A percentile compares a stretch with the other conserved stretches of the same genome.
These are phyloP conservation scores for Puccinia polysora DNA, from an alignment of 1,284 basidiomycete species.

Conservation along the genomic window DNA sequence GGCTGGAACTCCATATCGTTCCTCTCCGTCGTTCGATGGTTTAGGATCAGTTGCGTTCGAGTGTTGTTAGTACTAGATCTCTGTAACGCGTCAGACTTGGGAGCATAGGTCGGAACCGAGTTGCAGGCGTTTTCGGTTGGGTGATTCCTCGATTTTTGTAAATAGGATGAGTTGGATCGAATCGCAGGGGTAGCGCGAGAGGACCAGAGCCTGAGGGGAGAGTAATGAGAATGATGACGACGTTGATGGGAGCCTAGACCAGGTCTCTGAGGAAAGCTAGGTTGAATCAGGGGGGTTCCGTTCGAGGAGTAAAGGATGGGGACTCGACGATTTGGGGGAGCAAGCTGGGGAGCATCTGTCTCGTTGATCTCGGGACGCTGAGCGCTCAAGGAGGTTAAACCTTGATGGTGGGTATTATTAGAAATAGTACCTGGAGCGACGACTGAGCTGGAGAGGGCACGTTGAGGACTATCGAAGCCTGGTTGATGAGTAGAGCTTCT, in stretches of 20 bases:
- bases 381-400: no score
- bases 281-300: constrained; percentile 26
- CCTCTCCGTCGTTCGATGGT: neutral
- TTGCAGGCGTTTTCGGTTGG: neutral
- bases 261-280: constrained; percentile 17
- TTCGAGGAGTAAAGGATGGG: constrained; percentile 16
- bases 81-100: neutral
- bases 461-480: neutral
- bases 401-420: no score
- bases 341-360: neutral
- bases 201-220: neutral
- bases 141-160: neutral
- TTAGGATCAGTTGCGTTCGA: neutral
- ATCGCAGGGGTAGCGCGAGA: neutral
- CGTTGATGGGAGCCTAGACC: neutral
- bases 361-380: neutral
- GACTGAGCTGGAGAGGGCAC: neutral
- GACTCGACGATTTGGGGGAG: neutral
- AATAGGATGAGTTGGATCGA: neutral
- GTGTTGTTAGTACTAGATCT: neutral
- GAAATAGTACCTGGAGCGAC: neutral
- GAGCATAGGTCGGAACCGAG: neutral
- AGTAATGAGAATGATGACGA: neutral
- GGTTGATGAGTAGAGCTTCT: neutral
- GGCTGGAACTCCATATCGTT: constrained; percentile 13